Base-by-base conservation (phyloP, 257 asterid genomes). In the Fraxinus excelsior region DNA sequence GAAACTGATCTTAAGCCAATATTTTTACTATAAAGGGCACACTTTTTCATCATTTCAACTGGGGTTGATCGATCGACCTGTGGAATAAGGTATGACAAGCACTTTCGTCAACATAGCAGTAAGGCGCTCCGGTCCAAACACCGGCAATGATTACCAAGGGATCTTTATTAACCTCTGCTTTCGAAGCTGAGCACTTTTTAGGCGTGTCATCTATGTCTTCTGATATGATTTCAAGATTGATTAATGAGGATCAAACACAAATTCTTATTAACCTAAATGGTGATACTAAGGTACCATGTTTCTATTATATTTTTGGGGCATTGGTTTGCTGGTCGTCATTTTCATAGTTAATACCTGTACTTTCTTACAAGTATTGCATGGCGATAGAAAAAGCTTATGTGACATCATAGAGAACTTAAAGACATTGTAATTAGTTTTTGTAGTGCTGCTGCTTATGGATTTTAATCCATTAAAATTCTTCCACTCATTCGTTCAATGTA, bases 221-320 rank as follows among this genome's bases (percentile, higher is more conserved):
- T 75, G 98, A 96, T 84, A 73, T 76, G 84, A 93, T 96, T 77
- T 98, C 99, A 51, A 91, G 90, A 89, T 81, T 93, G 96, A 96
- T 96, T 69, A 90, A 91, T 72, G 97, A 96, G 64, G 93, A 91
- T 80, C 95, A 93, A 84, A 91, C 93, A 84, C 98, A 96, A 75
- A 87, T 96, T 83, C 99, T 96, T 78, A 75, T 96, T 81, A 96
- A 96, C 86, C 98, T 96, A 73, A 96, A 96, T 82, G 99, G 99
- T 67, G 93, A 96, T 82, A 96, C 99, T 2, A 96, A 96, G 97
- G 99, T 93, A 79, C 74, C 37, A 25, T 60, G 21, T 74, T 64
- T 10, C 42, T 73, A 67, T 64, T 65, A 37, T 66, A 29, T 40
- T 38, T 14, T 38, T 66, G 76, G 76, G 40, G 6, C 11, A 42